Percentiles rank a stretch among this genome's conserved stretches.
Evolutionary conservation across 2,329 filamentous ascomycete genomes (phyloP).

Genomic region (Colletotrichum shisoi): DNA sequence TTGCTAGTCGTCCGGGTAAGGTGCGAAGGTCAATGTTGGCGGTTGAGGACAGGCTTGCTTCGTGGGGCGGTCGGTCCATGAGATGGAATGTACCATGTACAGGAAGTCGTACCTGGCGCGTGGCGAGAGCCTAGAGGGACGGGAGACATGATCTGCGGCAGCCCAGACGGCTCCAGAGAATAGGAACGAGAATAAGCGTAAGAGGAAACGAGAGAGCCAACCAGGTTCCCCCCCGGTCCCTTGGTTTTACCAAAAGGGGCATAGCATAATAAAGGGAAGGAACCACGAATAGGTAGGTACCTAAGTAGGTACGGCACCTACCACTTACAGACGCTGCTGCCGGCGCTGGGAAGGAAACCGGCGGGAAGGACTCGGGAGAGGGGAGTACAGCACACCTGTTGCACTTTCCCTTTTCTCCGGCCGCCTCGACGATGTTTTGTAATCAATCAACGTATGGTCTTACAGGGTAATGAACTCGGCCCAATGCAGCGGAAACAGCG

Average conservation of each 20-base stretch:
- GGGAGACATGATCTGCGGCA: constrained; percentile 18
- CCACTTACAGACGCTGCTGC: no score
- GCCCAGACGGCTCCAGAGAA: constrained; percentile 16
- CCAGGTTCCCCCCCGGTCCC: constrained; percentile 15
- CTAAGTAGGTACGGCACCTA: no score
- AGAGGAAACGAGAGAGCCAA: constrained; percentile 16
- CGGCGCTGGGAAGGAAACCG: no score
- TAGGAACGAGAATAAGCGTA: constrained; percentile 29
- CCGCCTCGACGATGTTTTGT: no score
- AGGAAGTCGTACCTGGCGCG: neutral
- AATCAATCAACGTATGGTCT: no score
- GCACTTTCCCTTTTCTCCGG: no score
- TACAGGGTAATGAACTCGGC: no score
- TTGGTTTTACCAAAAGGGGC: neutral
- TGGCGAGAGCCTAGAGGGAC: constrained; percentile 17
- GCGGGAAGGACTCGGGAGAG: no score
- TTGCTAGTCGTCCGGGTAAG: constrained; percentile 4
- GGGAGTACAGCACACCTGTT: no score
- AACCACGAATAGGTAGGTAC: neutral
- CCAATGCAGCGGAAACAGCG: no score
- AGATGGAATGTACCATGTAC: neutral
- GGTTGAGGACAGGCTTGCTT: neutral
- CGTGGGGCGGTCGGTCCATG: constrained; percentile 16
- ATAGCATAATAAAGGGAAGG: neutral
- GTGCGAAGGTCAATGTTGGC: constrained; percentile 1